Evolutionary conservation across 2,329 filamentous ascomycete species (phyloP).

Genomic region (Emmonsia crescens): DNA sequence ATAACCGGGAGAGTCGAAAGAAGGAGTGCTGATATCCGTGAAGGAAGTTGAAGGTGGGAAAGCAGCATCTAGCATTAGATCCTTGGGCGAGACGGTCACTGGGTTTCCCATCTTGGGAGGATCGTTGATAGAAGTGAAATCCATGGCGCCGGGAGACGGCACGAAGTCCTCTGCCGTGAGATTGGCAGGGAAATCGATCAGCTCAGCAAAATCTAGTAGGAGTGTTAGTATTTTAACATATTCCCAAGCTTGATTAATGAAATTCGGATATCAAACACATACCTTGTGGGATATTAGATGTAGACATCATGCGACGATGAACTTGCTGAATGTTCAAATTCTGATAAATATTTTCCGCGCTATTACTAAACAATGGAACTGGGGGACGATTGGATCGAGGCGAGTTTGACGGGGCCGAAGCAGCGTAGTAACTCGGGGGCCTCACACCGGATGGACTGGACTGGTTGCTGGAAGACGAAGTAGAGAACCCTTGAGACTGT

Average conservation of each 20-base stretch:
- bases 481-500: constrained; percentile 29
- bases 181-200: constrained; percentile 22
- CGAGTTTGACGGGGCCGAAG: constrained; percentile 30
- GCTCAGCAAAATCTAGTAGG: constrained; percentile 17
- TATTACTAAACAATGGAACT: constrained; percentile 28
- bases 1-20: constrained; percentile 60
- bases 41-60: constrained; percentile 75
- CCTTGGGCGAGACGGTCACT: constrained; percentile 69
- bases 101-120: constrained; percentile 21
- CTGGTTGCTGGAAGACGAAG: constrained; percentile 27
- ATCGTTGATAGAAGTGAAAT: constrained; percentile 39
- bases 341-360: constrained; percentile 19
- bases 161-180: constrained; percentile 19
- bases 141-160: constrained; percentile 17
- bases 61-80: constrained; percentile 56
- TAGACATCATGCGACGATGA: constrained; percentile 31
- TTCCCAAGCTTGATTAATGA: constrained; percentile 22
- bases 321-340: constrained; percentile 20
- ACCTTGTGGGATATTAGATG: constrained; percentile 29
- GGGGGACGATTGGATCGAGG: constrained; percentile 27
- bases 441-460: constrained; percentile 24
- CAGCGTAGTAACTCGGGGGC: constrained; percentile 24
- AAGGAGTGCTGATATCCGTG: constrained; percentile 75
- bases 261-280: constrained; percentile 12
- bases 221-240: constrained; percentile 2